phyloP scores from a whole-genome alignment of 2,329 filamentous ascomycete genomes.

The Xylaria sp. region DNA sequence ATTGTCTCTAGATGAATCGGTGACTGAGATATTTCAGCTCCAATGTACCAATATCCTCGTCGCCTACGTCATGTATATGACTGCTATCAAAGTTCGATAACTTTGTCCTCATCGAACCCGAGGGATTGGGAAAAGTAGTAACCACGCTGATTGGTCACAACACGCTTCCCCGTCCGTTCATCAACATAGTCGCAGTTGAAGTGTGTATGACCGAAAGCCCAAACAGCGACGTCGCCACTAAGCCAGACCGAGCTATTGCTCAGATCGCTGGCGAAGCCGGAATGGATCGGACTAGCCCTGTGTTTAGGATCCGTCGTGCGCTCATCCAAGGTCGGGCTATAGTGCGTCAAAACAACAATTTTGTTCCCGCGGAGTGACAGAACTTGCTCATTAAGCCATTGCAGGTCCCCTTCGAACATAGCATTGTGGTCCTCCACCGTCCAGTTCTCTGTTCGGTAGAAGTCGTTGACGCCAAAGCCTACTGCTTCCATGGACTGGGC shows the following conservation, averaged over 20 bases:
- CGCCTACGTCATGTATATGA: too few species aligned
- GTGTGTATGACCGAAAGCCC: slow-evolving; percentile 63
- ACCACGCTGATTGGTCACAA: slow-evolving; percentile 56
- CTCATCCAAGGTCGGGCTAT: slow-evolving; percentile 53
- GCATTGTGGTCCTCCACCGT: slow-evolving; percentile 52
- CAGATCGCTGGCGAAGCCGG: slow-evolving; percentile 57
- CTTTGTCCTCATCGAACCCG: slow-evolving; percentile 4
- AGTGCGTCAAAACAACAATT: slow-evolving; percentile 57
- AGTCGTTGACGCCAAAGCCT: slow-evolving; percentile 61
- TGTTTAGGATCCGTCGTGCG: slow-evolving; percentile 53
- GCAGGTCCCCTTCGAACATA: slow-evolving; percentile 54
- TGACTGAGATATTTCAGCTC: too few species aligned
- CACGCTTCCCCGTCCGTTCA: slow-evolving; percentile 47
- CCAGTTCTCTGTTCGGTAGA: slow-evolving; percentile 59
- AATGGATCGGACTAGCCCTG: slow-evolving; percentile 43
- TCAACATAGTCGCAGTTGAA: slow-evolving; percentile 57
- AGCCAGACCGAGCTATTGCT: slow-evolving; percentile 17
- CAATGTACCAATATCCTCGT: too few species aligned
- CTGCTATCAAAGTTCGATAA: not conserved
- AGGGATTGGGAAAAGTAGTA: slow-evolving; percentile 51
- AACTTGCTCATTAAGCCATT: slow-evolving; percentile 57
- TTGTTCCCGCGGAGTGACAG: slow-evolving; percentile 24
- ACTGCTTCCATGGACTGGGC: slow-evolving; percentile 53
- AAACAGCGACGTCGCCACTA: slow-evolving; percentile 39
- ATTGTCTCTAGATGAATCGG: too few species aligned